Conservation (phyloP, 305 asterid species). For the Fraxinus angustifolia region DNA sequence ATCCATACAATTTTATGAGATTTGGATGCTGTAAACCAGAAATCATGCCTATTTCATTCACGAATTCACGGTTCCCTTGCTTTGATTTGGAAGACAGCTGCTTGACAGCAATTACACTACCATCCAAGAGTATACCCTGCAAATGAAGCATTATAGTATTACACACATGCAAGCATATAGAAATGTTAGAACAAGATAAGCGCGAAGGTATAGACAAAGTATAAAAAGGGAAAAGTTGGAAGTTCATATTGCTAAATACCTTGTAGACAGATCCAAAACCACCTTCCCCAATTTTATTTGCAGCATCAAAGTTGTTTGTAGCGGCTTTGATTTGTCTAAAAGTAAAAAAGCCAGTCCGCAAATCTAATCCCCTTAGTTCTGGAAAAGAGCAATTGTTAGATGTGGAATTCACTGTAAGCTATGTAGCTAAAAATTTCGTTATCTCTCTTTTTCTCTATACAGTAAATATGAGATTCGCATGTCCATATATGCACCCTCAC, state of each 20-base stretch:
- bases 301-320: not conserved
- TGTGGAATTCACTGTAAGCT: not conserved
- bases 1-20: slow-evolving; percentile 53
- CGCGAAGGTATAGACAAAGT: not conserved
- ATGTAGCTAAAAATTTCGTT: not conserved
- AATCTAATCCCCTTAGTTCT: slow-evolving; percentile 48
- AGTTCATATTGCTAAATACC: slow-evolving; percentile 25
- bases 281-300: slow-evolving; percentile 24
- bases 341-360: slow-evolving; percentile 17
- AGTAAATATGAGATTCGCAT: not conserved
- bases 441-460: not conserved
- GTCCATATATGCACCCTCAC: not conserved
- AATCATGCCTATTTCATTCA: slow-evolving; percentile 52
- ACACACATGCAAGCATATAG: not conserved
- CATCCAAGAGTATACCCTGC: slow-evolving; percentile 51
- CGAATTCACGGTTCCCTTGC: slow-evolving; percentile 58
- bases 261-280: slow-evolving; percentile 59
- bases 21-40: slow-evolving; percentile 54
- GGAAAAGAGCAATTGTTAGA: slow-evolving; percentile 15
- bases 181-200: not conserved
- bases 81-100: slow-evolving; percentile 52
- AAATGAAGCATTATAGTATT: not conserved
- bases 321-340: not conserved
- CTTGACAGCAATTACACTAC: slow-evolving; percentile 48
- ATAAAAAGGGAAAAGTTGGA: not conserved